Conservation (phyloP, 768 basidiomycete species). For the Agrocybe pediades region DNA sequence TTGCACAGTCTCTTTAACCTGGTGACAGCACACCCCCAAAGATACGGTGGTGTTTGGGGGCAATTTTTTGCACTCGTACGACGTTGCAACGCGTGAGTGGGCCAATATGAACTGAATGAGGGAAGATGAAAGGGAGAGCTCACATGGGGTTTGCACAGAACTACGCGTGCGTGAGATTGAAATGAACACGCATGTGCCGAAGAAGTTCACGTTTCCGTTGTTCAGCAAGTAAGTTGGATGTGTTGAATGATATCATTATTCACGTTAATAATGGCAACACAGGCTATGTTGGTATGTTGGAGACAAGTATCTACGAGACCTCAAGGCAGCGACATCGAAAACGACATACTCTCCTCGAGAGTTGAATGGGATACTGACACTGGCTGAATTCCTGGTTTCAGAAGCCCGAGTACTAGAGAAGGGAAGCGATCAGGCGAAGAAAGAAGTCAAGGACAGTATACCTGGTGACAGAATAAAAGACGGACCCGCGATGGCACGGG, state of each 20-base stretch:
- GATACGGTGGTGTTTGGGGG: conserved; percentile 97
- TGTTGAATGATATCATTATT: background rate
- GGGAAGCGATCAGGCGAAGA: conserved; percentile 69
- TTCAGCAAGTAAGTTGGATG: conserved; percentile 61
- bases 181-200: conserved; percentile 88
- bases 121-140: background rate
- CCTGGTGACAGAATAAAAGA: conserved; percentile 84
- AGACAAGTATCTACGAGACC: conserved; percentile 74
- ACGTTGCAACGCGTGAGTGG: conserved; percentile 77
- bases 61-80: conserved; percentile 95
- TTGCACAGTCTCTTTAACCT: conserved; percentile 8
- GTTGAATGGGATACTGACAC: conserved; percentile 65
- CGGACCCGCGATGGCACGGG: conserved; percentile 76
- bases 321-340: conserved; percentile 49
- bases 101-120: background rate
- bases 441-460: conserved; percentile 79
- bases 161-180: conserved; percentile 90
- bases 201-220: conserved; percentile 86
- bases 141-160: conserved; percentile 53
- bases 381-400: conserved; percentile 79
- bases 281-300: conserved; percentile 93
- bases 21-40: conserved; percentile 76
- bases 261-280: background rate
- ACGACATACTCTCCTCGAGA: conserved; percentile 49
- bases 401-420: conserved; percentile 76